Evolutionary conservation across 78 protist species (phyloP).

Genomic region (Reticulomyxa filosa): DNA sequence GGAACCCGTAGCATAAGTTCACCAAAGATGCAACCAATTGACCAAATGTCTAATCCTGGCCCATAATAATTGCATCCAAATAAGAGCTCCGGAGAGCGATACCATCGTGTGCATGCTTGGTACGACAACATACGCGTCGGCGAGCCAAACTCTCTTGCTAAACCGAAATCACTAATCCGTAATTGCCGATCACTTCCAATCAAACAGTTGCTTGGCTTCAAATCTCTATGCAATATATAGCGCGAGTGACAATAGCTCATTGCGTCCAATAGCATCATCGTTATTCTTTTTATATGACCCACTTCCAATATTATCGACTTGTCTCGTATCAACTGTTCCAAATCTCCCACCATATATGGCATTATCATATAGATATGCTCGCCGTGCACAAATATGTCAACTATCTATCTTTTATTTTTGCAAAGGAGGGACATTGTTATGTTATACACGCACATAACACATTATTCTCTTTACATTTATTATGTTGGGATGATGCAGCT

Average conservation of each 20-base stretch:
- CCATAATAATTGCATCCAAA: conserved; percentile 3
- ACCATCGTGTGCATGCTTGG: conserved; percentile 8
- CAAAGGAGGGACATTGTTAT: too few species aligned
- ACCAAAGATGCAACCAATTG: conserved; percentile 5
- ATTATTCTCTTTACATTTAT: neutral
- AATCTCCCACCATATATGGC: conserved; percentile 1
- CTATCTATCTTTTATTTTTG: too few species aligned
- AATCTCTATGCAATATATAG: conserved; percentile 13
- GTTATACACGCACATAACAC: too few species aligned
- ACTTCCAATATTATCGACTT: neutral
- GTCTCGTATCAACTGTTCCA: neutral
- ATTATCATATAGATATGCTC: neutral
- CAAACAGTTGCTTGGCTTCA: conserved; percentile 20
- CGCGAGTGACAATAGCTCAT: neutral
- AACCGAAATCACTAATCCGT: conserved; percentile 21
- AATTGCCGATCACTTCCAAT: neutral
- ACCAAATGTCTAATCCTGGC: conserved; percentile 17
- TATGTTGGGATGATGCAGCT: neutral
- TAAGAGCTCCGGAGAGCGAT: conserved; percentile 20
- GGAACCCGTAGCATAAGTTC: conserved; percentile 4
- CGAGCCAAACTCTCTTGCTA: conserved; percentile 7
- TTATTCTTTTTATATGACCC: neutral
- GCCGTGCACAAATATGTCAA: neutral
- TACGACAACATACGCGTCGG: neutral
- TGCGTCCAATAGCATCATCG: conserved; percentile 2